A percentile compares a stretch with the other conserved stretches of the same genome.
Evolutionary conservation across 495 filamentous ascomycete species (phyloP).

Genomic region (Penicillium cinerascens): DNA sequence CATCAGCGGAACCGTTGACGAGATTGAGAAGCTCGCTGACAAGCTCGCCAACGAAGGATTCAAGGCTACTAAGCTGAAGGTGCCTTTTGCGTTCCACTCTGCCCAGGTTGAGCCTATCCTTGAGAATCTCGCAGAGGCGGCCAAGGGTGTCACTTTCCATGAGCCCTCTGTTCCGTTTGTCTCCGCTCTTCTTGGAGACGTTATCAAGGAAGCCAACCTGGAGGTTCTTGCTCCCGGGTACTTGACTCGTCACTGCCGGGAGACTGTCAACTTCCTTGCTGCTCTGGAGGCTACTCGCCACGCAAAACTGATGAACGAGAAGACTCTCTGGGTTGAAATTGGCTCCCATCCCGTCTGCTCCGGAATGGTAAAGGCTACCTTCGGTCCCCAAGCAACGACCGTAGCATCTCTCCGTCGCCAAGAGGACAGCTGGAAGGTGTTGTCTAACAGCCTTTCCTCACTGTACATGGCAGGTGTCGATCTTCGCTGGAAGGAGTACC

Average conservation of each 20-base stretch:
- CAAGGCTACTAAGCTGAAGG: slow-evolving; percentile 66
- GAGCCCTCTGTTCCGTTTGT: slow-evolving; percentile 64
- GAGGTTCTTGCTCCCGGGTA: slow-evolving; percentile 57
- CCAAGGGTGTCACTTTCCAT: slow-evolving; percentile 56
- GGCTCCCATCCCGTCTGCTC: slow-evolving; percentile 67
- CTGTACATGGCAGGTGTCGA: slow-evolving; percentile 64
- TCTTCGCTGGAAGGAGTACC: slow-evolving; percentile 75
- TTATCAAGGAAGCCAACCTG: slow-evolving; percentile 49
- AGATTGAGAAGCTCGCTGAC: slow-evolving; percentile 56
- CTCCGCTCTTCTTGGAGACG: slow-evolving; percentile 62
- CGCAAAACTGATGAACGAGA: slow-evolving; percentile 42
- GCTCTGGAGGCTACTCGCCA: slow-evolving; percentile 54
- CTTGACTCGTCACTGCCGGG: slow-evolving; percentile 62
- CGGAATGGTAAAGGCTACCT: slow-evolving; percentile 65
- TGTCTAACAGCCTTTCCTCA: slow-evolving; percentile 55
- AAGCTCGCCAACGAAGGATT: slow-evolving; percentile 52
- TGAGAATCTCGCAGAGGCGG: slow-evolving; percentile 58
- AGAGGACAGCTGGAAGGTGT: slow-evolving; percentile 60
- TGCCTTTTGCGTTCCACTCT: slow-evolving; percentile 81
- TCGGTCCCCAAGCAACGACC: slow-evolving; percentile 55
- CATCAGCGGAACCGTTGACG: slow-evolving; percentile 41
- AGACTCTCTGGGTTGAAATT: slow-evolving; percentile 57
- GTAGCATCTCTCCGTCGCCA: slow-evolving; percentile 57
- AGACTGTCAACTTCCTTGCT: slow-evolving; percentile 70
- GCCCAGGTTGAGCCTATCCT: slow-evolving; percentile 75